A percentile compares a stretch with the other conserved stretches of the same genome.
Evolutionary conservation across 2,329 filamentous ascomycete genomes (phyloP).

Genomic region (Aspergillus sp.): DNA sequence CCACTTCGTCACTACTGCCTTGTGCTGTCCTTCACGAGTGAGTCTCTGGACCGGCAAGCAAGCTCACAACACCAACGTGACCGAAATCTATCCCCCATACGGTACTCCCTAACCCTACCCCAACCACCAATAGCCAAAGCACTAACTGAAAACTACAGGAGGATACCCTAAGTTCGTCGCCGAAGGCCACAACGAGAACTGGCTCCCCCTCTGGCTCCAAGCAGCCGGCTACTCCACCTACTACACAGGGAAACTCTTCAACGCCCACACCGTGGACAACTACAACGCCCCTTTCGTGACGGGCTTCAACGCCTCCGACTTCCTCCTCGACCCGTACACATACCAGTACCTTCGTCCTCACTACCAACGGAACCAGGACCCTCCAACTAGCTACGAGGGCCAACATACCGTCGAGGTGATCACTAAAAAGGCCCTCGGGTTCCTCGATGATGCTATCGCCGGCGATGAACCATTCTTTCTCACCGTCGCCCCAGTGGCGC

Average conservation of each 20-base stretch:
- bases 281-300: constrained; percentile 45
- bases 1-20: constrained; percentile 65
- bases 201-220: constrained; percentile 56
- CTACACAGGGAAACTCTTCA: constrained; percentile 60
- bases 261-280: constrained; percentile 52
- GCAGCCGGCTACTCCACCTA: constrained; percentile 55
- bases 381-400: constrained; percentile 55
- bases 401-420: constrained; percentile 60
- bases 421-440: constrained; percentile 56
- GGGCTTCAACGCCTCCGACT: constrained; percentile 42
- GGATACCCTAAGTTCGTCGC: constrained; percentile 55
- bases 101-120: constrained; percentile 28
- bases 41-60: constrained; percentile 64
- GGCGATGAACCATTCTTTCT: constrained; percentile 61
- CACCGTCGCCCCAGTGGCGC: neutral
- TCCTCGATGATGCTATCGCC: constrained; percentile 59
- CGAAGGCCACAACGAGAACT: constrained; percentile 53
- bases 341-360: constrained; percentile 66
- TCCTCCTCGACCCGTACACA: constrained; percentile 49
- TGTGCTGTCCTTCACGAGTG: constrained; percentile 67
- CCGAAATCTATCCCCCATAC: constrained; percentile 54
- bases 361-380: constrained; percentile 59
- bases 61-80: constrained; percentile 70
- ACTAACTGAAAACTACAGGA: constrained; percentile 19
- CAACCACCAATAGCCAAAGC: constrained; percentile 2